These are phyloP conservation scores for Sporothrix dimorphospora DNA, from an alignment of 2,329 filamentous ascomycete genomes.

Conservation along the genomic window DNA sequence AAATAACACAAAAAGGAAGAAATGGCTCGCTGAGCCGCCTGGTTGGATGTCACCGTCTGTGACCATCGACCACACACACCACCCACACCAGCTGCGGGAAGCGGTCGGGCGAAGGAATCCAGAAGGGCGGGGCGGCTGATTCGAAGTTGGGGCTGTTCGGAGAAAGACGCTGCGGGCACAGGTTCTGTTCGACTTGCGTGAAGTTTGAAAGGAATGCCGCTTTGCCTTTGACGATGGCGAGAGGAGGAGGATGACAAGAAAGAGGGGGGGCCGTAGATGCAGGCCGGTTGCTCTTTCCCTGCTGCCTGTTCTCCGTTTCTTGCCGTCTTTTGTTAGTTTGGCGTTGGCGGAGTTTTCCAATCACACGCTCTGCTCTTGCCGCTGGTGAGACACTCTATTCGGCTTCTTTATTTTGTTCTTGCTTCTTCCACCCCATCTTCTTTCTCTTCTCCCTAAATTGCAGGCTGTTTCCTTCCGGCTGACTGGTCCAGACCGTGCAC, in stretches of 20 bases:
- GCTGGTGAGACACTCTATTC: constrained; percentile 17
- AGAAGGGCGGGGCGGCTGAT: background rate
- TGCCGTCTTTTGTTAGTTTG: background rate
- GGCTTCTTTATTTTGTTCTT: background rate
- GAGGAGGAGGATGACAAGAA: background rate
- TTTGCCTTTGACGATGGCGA: background rate
- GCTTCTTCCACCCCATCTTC: background rate
- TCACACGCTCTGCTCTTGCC: background rate
- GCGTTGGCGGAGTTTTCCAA: background rate
- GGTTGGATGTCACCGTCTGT: background rate
- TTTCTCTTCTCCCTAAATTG: background rate
- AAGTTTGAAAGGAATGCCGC: no score
- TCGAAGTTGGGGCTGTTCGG: constrained; percentile 15
- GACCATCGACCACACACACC: background rate
- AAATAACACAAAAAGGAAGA: background rate
- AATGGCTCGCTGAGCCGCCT: background rate
- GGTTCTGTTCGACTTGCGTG: no score
- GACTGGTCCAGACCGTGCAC: background rate
- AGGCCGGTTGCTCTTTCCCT: constrained; percentile 5
- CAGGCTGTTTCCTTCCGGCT: constrained; percentile 13
- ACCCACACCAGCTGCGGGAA: constrained; percentile 4
- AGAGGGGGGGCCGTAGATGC: background rate
- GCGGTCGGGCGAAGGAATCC: constrained; percentile 13
- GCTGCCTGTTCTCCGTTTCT: background rate
- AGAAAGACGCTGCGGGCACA: background rate